phyloP scores from a whole-genome alignment of 2,329 filamentous ascomycete genomes.

The Pyrenochaeta sp. region DNA sequence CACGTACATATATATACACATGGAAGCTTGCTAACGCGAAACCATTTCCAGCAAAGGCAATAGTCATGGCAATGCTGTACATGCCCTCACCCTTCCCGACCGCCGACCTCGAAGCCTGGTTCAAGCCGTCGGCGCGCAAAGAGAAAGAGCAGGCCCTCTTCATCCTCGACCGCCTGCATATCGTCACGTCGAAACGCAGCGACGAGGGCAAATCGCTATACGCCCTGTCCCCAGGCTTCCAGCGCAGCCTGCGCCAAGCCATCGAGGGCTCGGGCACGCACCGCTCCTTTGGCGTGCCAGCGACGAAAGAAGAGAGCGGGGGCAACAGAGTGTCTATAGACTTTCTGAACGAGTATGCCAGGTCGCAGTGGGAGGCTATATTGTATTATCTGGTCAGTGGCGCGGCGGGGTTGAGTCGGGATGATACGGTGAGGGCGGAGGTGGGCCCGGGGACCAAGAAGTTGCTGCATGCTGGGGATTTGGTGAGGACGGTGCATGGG shows the following conservation, averaged over 20 bases:
- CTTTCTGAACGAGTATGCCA: conserved; percentile 84
- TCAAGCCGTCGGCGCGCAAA: conserved; percentile 73
- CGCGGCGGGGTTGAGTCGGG: conserved; percentile 57
- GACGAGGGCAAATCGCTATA: conserved; percentile 72
- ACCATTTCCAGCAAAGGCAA: conserved; percentile 75
- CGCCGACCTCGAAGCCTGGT: conserved; percentile 85
- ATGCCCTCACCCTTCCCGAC: conserved; percentile 80
- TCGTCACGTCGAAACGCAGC: conserved; percentile 68
- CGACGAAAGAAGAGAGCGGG: conserved; percentile 66
- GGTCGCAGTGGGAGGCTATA: conserved; percentile 93
- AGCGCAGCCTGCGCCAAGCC: conserved; percentile 80
- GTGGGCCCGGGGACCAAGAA: conserved; percentile 74
- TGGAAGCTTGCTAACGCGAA: too few species aligned
- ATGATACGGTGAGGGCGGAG: conserved; percentile 56
- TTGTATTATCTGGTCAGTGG: conserved; percentile 92
- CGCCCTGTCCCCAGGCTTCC: conserved; percentile 81
- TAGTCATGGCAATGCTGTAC: conserved; percentile 96
- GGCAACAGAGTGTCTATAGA: conserved; percentile 70
- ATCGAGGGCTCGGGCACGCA: conserved; percentile 86
- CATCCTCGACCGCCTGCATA: conserved; percentile 84
- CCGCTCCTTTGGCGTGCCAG: conserved; percentile 90
- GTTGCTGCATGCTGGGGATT: conserved; percentile 78
- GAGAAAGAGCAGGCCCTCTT: conserved; percentile 85
- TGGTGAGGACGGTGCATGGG: conserved; percentile 70
- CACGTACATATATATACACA: too few species aligned